Percentiles rank a stretch among this genome's conserved stretches.
These are phyloP conservation scores for Calonectria ilicicola DNA, from an alignment of 2,329 filamentous ascomycete genomes.

Conservation along the genomic window DNA sequence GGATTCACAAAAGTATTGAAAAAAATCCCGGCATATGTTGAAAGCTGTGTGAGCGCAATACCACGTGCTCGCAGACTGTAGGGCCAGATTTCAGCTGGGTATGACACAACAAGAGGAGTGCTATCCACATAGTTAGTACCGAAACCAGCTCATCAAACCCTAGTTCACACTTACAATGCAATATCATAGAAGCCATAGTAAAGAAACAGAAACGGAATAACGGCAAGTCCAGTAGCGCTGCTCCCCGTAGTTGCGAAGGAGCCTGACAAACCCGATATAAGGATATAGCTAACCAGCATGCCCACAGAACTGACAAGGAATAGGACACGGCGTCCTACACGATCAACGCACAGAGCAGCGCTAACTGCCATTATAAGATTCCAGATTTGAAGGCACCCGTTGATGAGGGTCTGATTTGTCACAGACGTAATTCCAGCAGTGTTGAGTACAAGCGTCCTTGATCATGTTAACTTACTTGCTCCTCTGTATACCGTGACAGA, in stretches of 20 bases:
- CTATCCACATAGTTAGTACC: background rate
- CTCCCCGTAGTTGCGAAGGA: conserved; percentile 16
- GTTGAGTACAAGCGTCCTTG: conserved; percentile 43
- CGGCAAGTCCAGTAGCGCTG: conserved; percentile 1
- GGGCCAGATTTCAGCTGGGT: conserved; percentile 42
- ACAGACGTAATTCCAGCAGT: conserved; percentile 52
- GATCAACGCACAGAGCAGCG: conserved; percentile 43
- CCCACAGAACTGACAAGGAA: conserved; percentile 24
- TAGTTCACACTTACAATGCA: conserved; percentile 21
- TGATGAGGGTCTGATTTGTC: conserved; percentile 46
- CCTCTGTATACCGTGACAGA: background rate
- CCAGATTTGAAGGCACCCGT: conserved; percentile 45
- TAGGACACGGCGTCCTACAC: conserved; percentile 19
- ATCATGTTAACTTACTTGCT: background rate
- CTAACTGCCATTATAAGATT: conserved; percentile 49
- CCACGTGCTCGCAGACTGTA: conserved; percentile 28
- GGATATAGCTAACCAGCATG: conserved; percentile 30
- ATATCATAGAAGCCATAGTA: conserved; percentile 30
- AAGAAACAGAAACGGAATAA: conserved; percentile 4
- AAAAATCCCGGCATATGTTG: conserved; percentile 15
- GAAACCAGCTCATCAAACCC: background rate
- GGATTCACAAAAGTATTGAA: conserved; percentile 30
- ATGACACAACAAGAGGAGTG: conserved; percentile 22
- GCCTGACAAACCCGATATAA: conserved; percentile 46
- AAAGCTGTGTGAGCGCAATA: conserved; percentile 20